phyloP scores from a whole-genome alignment of 2,329 filamentous ascomycete species.

The Thyridium curvatum region DNA sequence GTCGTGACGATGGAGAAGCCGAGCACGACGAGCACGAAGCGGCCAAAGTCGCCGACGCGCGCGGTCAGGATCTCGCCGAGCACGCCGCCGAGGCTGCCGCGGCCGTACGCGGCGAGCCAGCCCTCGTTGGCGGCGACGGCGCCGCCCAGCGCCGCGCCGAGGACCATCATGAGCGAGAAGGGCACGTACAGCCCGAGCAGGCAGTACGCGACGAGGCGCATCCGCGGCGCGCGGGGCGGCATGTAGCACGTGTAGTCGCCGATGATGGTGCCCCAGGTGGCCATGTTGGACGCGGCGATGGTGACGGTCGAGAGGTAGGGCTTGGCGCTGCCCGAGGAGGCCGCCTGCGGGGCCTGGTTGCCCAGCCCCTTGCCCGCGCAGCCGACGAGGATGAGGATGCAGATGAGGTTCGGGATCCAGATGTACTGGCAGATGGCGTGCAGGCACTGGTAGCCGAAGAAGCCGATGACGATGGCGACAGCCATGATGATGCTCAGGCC shows the following conservation, averaged over 20 bases:
- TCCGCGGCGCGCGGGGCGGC: constrained; percentile 2
- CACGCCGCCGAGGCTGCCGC: constrained; percentile 3
- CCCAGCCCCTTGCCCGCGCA: constrained; percentile 7
- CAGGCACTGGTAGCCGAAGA: constrained; percentile 11
- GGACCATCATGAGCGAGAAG: constrained; percentile 3
- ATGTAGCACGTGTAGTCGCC: constrained; percentile 15
- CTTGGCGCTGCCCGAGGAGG: constrained; percentile 3
- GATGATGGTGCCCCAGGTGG: constrained; percentile 11
- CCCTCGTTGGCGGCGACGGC: constrained; percentile 1
- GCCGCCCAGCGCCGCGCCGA: constrained; percentile 7
- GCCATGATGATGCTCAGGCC: constrained; percentile 6
- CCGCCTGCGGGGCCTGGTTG: constrained; percentile 7
- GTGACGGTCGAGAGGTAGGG: constrained; percentile 12
- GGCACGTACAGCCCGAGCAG: constrained; percentile 3
- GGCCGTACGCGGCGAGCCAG: constrained; percentile 1
- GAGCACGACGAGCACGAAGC: constrained; percentile 12
- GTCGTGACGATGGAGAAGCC: constrained; percentile 32
- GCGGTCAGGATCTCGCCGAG: constrained; percentile 1
- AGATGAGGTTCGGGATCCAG: constrained; percentile 11
- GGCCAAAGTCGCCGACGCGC: constrained; percentile 3
- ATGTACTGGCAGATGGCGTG: constrained; percentile 12
- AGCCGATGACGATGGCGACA: constrained; percentile 10
- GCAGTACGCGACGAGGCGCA: constrained; percentile 1
- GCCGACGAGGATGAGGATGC: constrained; percentile 10
- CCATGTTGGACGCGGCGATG: constrained; percentile 12